A percentile compares a stretch with the other conserved stretches of the same genome.
Evolutionary conservation across 164 flowering plant genomes (phyloP).

Genomic region (Vitis rupestris): DNA sequence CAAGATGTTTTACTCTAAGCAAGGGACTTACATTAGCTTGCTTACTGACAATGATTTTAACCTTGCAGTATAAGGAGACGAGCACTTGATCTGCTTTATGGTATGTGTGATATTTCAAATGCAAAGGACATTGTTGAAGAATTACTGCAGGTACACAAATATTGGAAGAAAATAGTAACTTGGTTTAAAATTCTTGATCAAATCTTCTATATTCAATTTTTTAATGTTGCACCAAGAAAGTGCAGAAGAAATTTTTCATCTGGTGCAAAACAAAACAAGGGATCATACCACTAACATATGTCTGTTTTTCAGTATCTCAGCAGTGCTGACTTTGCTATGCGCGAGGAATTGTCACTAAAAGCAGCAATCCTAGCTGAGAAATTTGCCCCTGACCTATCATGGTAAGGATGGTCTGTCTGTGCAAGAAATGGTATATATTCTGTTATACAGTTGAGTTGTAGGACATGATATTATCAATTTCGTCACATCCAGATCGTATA

Average conservation of each 20-base stretch:
- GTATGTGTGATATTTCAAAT: constrained; percentile 99
- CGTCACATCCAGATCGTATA: too few species aligned
- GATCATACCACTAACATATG: constrained; percentile 7
- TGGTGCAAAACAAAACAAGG: too few species aligned
- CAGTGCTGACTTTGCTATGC: constrained; percentile 96
- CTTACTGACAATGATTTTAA: background rate
- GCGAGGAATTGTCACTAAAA: constrained; percentile 94
- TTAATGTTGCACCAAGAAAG: background rate
- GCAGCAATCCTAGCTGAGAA: constrained; percentile 99
- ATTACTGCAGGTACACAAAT: constrained; percentile 73
- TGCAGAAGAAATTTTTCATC: too few species aligned
- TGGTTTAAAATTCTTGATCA: background rate
- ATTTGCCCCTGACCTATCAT: constrained; percentile 96
- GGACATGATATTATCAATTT: too few species aligned
- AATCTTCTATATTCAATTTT: background rate
- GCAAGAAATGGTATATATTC: background rate
- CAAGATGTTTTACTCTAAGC: too few species aligned
- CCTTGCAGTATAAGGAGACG: constrained; percentile 86
- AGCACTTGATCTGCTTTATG: constrained; percentile 98
- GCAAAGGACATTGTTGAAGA: constrained; percentile 99
- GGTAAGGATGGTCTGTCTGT: constrained; percentile 44
- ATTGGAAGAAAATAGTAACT: background rate
- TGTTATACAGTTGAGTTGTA: too few species aligned
- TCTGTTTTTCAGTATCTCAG: constrained; percentile 79
- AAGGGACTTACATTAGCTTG: background rate